A percentile compares a stretch with the other conserved stretches of the same genome.
Conservation (phyloP, 202 grass and related monocot species). For the Schoenoplectus triqueter region DNA sequence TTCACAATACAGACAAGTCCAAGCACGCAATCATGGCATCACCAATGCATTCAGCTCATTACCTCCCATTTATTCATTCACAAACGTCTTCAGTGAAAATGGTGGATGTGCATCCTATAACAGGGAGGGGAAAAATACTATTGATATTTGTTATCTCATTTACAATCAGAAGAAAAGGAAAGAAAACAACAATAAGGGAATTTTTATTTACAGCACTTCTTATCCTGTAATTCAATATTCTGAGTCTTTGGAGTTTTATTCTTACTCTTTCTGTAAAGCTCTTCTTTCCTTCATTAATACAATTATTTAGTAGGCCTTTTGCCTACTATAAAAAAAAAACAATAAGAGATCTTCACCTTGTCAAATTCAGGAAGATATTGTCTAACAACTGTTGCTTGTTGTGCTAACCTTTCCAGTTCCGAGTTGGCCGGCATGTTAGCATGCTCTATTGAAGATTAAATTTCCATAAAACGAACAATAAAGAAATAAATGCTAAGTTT, state of each 20-base stretch:
- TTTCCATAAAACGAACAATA: not conserved
- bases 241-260: too few relatives aligned
- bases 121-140: conserved; percentile 51
- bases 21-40: not conserved
- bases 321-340: not conserved
- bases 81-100: conserved; percentile 94
- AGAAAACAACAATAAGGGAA: not conserved
- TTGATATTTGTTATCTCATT: conserved; percentile 37
- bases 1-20: conserved; percentile 17
- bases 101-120: conserved; percentile 80
- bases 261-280: too few relatives aligned
- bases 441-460: conserved; percentile 54
- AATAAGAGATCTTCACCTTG: conserved; percentile 57
- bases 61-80: conserved; percentile 64
- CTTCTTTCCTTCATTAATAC: too few relatives aligned
- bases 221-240: too few relatives aligned
- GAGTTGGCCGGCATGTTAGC: conserved; percentile 88
- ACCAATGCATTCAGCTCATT: conserved; percentile 20
- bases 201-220: too few relatives aligned
- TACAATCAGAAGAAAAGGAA: not conserved
- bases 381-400: conserved; percentile 74
- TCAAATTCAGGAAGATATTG: conserved; percentile 76
- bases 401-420: conserved; percentile 88
- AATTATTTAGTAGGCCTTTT: too few relatives aligned
- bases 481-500: conserved; percentile 11